A percentile compares a stretch with the other conserved stretches of the same genome.
Evolutionary conservation across 495 filamentous ascomycete genomes (phyloP).

Genomic region (Bacidia gigantensis): DNA sequence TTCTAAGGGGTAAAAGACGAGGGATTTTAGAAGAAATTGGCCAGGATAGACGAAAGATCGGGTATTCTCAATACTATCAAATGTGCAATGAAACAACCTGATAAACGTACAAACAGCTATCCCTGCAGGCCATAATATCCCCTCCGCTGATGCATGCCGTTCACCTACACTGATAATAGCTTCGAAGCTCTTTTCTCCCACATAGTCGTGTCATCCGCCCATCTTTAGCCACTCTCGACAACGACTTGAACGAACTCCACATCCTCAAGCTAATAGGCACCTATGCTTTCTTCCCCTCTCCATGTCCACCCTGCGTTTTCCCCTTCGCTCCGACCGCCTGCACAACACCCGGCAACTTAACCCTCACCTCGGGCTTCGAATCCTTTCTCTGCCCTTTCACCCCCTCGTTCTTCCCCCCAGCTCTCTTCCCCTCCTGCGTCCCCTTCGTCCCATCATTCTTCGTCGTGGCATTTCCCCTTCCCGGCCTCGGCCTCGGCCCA

Average conservation of each 20-base stretch:
- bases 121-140: no score
- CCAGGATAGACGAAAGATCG: background rate
- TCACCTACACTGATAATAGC: no score
- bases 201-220: no score
- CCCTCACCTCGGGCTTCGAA: background rate
- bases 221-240: no score
- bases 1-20: slow-evolving; percentile 1
- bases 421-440: background rate
- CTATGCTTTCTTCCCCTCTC: background rate
- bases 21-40: no score
- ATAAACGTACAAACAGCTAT: no score
- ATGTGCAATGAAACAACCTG: no score
- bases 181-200: no score
- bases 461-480: background rate
- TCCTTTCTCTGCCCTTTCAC: background rate
- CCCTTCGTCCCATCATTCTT: background rate
- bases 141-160: no score
- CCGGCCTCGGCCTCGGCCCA: slow-evolving; percentile 15
- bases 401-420: background rate
- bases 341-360: background rate
- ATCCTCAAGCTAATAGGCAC: background rate
- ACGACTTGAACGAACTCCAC: no score
- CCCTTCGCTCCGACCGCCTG: background rate
- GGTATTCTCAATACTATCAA: background rate
- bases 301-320: background rate